These are phyloP conservation scores for Malassezia japonica DNA, from an alignment of 1,284 basidiomycete genomes.

Conservation along the genomic window DNA sequence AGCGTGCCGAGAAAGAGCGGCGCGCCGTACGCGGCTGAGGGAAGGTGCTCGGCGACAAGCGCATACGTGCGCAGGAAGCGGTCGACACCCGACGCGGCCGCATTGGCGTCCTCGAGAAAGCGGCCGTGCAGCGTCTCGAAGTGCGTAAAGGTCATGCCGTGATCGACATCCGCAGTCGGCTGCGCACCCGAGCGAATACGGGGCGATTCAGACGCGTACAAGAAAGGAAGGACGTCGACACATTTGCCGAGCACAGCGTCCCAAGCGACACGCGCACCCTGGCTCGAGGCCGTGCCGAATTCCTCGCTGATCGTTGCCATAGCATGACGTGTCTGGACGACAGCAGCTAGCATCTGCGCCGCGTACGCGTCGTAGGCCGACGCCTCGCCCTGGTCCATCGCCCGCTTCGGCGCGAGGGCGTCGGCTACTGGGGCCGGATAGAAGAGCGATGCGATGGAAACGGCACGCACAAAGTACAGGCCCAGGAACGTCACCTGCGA, in stretches of 20 bases:
- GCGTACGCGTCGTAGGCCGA: background rate
- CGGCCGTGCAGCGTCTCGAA: constrained; percentile 13
- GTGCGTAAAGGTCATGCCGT: constrained; percentile 3
- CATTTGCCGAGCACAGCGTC: background rate
- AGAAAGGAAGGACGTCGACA: background rate
- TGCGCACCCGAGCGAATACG: background rate
- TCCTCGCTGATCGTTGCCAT: constrained; percentile 4
- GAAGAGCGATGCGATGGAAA: constrained; percentile 4
- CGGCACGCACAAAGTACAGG: constrained; percentile 9
- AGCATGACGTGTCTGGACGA: constrained; percentile 4
- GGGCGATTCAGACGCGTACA: background rate
- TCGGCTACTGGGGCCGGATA: constrained; percentile 13
- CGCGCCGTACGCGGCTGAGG: constrained; percentile 20
- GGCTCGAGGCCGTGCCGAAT: background rate
- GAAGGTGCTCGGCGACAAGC: background rate
- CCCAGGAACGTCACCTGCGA: background rate
- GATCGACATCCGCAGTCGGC: background rate
- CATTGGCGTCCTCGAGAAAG: background rate
- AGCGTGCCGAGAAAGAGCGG: constrained; percentile 37
- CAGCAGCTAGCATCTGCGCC: background rate
- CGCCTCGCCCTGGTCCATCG: background rate
- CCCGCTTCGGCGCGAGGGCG: background rate
- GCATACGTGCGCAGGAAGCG: constrained; percentile 4
- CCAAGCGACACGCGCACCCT: background rate
- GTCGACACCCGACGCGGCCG: background rate